phyloP scores from a whole-genome alignment of 2,329 filamentous ascomycete species.

The Didymella sp. region DNA sequence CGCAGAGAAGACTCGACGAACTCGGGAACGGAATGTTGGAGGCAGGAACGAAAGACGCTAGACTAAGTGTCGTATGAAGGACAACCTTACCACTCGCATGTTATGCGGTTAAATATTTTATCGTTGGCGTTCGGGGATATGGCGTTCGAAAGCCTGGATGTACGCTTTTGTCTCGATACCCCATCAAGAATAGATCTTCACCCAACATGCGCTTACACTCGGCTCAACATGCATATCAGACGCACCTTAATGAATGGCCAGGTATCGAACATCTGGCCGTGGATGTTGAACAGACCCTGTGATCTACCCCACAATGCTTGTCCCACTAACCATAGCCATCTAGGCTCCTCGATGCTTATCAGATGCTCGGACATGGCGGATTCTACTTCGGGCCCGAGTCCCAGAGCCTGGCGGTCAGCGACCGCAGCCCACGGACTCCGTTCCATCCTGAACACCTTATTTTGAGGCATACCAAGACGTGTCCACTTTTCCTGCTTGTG shows the following conservation, averaged over 20 bases:
- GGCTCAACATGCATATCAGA: background rate
- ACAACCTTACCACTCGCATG: background rate
- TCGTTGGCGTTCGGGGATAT: slow-evolving; percentile 2
- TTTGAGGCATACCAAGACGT: background rate
- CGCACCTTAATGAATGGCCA: background rate
- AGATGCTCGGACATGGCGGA: slow-evolving; percentile 7
- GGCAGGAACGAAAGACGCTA: slow-evolving; percentile 52
- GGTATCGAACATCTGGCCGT: background rate
- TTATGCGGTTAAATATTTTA: background rate
- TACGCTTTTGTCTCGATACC: slow-evolving; percentile 7
- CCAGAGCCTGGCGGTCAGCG: background rate
- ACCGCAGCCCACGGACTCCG: slow-evolving; percentile 3
- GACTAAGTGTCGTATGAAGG: background rate
- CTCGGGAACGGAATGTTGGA: slow-evolving; percentile 55
- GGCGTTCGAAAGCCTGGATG: slow-evolving; percentile 3
- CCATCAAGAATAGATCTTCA: background rate
- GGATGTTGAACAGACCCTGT: background rate
- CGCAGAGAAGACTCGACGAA: slow-evolving; percentile 54
- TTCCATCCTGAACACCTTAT: background rate
- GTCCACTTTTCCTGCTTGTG: slow-evolving; percentile 1
- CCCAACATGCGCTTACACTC: background rate
- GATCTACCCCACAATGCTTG: slow-evolving; percentile 13
- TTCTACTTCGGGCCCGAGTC: background rate
- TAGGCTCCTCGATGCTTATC: background rate
- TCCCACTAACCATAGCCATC: background rate